Evolutionary conservation across 306 rosid species (phyloP).

Genomic region (Canavalia gladiata): DNA sequence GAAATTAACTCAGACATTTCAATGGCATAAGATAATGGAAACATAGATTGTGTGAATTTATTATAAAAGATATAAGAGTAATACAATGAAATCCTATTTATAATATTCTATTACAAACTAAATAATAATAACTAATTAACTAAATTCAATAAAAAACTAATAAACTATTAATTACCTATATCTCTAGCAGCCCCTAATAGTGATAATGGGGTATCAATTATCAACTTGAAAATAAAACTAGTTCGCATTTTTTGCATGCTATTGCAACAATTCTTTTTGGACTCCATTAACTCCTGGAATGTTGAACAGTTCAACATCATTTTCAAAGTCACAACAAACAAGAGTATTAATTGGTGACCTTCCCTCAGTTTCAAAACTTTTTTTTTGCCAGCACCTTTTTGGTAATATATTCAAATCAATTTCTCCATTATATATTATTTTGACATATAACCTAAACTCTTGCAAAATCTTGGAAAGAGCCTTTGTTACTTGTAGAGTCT

Average conservation of each 20-base stretch:
- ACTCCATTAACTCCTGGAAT: constrained; percentile 91
- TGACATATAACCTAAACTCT: constrained; percentile 87
- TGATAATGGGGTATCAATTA: too few relatives aligned
- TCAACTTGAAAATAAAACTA: too few relatives aligned
- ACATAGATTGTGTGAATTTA: too few relatives aligned
- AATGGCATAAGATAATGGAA: too few relatives aligned
- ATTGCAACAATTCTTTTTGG: constrained; percentile 92
- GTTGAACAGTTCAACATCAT: constrained; percentile 95
- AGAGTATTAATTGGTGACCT: constrained; percentile 78
- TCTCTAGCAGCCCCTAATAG: too few relatives aligned
- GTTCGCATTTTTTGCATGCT: constrained; percentile 88
- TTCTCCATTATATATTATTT: constrained; percentile 97
- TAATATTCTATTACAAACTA: too few relatives aligned
- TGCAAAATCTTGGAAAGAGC: constrained; percentile 73
- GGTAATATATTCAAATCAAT: constrained; percentile 92
- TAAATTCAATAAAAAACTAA: too few relatives aligned
- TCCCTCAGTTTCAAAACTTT: constrained; percentile 75
- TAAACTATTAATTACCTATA: too few relatives aligned
- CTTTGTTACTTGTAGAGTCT: constrained; percentile 72
- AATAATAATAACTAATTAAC: too few relatives aligned
- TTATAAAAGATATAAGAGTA: too few relatives aligned
- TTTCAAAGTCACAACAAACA: constrained; percentile 98
- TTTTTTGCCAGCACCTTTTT: constrained; percentile 95
- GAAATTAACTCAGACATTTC: too few relatives aligned
- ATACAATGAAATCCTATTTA: too few relatives aligned